phyloP scores from a whole-genome alignment of 176 grass and related monocot genomes.

The Sorghum bicolor region DNA sequence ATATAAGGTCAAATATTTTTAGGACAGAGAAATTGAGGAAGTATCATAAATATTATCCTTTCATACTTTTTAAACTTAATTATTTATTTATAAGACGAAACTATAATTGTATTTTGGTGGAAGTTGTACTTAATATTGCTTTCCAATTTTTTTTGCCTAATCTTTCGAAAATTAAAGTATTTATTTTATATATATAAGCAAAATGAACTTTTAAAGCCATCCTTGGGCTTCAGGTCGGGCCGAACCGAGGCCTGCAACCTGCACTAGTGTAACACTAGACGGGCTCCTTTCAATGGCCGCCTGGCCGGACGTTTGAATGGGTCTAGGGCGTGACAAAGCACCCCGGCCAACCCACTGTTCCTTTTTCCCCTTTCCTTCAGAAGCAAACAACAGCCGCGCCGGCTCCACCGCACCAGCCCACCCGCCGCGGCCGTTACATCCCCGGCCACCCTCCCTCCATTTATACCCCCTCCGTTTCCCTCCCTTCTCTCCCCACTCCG shows the following conservation, averaged over 20 bases:
- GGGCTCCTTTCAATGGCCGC: background rate
- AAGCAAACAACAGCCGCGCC: constrained; percentile 12
- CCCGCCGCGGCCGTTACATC: background rate
- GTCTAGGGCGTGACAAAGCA: background rate
- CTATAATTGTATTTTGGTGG: background rate
- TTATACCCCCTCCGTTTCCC: background rate
- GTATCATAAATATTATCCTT: background rate
- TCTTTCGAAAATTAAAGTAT: background rate
- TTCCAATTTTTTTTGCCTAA: background rate
- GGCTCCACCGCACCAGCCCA: constrained; percentile 7
- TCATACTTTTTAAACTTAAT: background rate
- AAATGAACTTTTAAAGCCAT: background rate
- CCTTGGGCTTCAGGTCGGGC: background rate
- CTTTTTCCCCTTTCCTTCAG: constrained; percentile 30
- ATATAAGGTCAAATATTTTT: no score
- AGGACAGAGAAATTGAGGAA: background rate
- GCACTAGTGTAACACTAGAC: background rate
- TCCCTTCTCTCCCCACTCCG: background rate
- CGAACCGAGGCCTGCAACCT: no score
- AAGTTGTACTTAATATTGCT: background rate
- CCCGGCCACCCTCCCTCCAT: background rate
- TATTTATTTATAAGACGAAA: background rate
- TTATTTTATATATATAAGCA: background rate
- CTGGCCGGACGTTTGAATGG: constrained; percentile 19
- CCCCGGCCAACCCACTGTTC: background rate